phyloP scores from a whole-genome alignment of 2,329 filamentous ascomycete genomes.

The Trichophyton simii region DNA sequence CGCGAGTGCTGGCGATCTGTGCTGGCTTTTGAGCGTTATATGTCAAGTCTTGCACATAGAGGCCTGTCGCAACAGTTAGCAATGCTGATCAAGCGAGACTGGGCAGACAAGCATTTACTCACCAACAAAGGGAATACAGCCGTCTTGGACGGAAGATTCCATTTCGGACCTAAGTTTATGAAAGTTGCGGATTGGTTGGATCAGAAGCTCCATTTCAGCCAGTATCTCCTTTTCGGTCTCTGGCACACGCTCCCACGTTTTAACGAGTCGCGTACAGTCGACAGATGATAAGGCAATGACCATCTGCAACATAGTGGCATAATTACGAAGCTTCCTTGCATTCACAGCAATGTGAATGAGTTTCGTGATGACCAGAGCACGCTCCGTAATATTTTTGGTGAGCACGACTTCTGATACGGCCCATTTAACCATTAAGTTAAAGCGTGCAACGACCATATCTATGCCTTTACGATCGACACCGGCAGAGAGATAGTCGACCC shows the following conservation, averaged over 20 bases:
- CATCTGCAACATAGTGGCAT: conserved; percentile 54
- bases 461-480: conserved; percentile 45
- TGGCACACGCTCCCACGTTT: conserved; percentile 48
- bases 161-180: conserved; percentile 50
- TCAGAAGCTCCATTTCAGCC: conserved; percentile 47
- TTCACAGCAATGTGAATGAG: conserved; percentile 52
- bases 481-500: conserved; percentile 47
- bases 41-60: conserved; percentile 55
- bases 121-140: conserved; percentile 56
- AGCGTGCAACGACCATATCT: conserved; percentile 52
- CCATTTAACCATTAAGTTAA: conserved; percentile 57
- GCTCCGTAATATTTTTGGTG: conserved; percentile 44
- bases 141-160: conserved; percentile 48
- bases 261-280: conserved; percentile 44
- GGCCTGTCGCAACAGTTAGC: conserved; percentile 26
- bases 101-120: conserved; percentile 15
- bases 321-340: conserved; percentile 48
- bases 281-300: conserved; percentile 49
- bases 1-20: conserved; percentile 37
- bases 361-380: conserved; percentile 49
- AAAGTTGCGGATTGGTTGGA: conserved; percentile 52
- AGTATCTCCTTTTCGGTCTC: conserved; percentile 42
- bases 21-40: conserved; percentile 56
- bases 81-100: background rate
- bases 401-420: conserved; percentile 50